Conservation (phyloP, 805 yeast genomes). For the Priceomyces castillae region DNA sequence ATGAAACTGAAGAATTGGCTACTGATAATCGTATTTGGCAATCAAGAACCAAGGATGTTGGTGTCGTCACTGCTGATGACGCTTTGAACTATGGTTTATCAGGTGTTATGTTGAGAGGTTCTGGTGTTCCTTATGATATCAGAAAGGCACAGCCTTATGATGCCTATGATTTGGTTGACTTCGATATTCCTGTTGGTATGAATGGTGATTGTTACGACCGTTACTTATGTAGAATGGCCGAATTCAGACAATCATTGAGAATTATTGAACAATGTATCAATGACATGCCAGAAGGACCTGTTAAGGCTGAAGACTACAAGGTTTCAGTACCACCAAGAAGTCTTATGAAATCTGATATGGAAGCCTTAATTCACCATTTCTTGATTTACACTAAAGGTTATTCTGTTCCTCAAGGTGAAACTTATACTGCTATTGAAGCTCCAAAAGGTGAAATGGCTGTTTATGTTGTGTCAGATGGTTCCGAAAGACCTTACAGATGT, state of each 20-base stretch:
- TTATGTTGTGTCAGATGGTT: constrained; percentile 82
- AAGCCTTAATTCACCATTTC: constrained; percentile 86
- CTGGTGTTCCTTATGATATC: constrained; percentile 84
- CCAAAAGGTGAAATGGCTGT: constrained; percentile 97
- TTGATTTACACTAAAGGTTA: constrained; percentile 84
- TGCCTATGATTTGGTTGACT: constrained; percentile 82
- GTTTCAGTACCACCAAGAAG: constrained; percentile 78
- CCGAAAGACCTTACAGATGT: constrained; percentile 89
- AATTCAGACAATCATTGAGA: constrained; percentile 86
- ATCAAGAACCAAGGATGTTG: constrained; percentile 79
- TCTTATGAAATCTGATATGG: constrained; percentile 89
- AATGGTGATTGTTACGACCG: constrained; percentile 93
- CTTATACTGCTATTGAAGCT: constrained; percentile 88
- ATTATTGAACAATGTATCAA: constrained; percentile 87
- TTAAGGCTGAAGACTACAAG: constrained; percentile 87
- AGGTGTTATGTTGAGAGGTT: constrained; percentile 89
- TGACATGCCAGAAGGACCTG: constrained; percentile 90
- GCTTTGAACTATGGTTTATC: constrained; percentile 77
- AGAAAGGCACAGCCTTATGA: constrained; percentile 88
- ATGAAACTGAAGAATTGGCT: constrained; percentile 84
- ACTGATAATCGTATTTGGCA: constrained; percentile 93
- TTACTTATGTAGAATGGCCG: constrained; percentile 84
- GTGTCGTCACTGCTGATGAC: constrained; percentile 80
- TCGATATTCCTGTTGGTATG: constrained; percentile 81
- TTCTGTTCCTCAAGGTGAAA: constrained; percentile 86